These are phyloP conservation scores for Biscogniauxia sp. DNA, from an alignment of 2,329 filamentous ascomycete species.

Conservation along the genomic window DNA sequence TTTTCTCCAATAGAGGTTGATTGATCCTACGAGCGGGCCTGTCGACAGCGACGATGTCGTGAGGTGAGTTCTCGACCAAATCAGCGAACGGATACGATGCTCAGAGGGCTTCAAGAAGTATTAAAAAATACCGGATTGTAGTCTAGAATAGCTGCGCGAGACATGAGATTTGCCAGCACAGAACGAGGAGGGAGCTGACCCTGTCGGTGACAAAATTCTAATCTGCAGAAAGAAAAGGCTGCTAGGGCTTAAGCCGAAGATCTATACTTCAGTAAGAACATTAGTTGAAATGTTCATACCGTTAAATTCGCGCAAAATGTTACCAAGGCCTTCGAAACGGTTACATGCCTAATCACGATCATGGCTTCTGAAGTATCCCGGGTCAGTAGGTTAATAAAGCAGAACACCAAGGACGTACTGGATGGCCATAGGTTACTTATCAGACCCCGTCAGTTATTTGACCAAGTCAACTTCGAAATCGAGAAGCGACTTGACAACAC, in stretches of 20 bases:
- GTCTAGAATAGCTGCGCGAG: not conserved
- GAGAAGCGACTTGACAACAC: conserved; percentile 8
- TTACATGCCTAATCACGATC: conserved; percentile 3
- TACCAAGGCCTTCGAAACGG: conserved; percentile 7
- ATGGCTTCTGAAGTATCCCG: not conserved
- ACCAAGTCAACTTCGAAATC: not conserved
- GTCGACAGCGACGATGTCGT: conserved; percentile 2
- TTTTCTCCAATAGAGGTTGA: conserved; percentile 7
- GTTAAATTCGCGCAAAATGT: conserved; percentile 5
- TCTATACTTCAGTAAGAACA: not conserved
- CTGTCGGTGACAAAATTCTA: not conserved
- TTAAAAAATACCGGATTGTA: not conserved
- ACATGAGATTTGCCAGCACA: not conserved
- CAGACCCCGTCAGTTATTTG: not conserved
- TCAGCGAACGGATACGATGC: conserved; percentile 1
- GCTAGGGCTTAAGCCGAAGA: not conserved
- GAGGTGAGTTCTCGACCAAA: conserved; percentile 5
- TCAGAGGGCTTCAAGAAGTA: conserved; percentile 2
- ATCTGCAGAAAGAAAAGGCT: not conserved
- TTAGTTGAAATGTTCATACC: conserved; percentile 9
- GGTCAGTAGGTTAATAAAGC: not conserved
- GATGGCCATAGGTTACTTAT: not conserved
- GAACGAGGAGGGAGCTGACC: not conserved
- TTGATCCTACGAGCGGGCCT: not conserved
- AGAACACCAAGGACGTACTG: not conserved